Evolutionary conservation across 108 stramenopile species (phyloP), one percentile per base, ranked within the genome.

Genomic region (Aurantiochytrium sp.): DNA sequence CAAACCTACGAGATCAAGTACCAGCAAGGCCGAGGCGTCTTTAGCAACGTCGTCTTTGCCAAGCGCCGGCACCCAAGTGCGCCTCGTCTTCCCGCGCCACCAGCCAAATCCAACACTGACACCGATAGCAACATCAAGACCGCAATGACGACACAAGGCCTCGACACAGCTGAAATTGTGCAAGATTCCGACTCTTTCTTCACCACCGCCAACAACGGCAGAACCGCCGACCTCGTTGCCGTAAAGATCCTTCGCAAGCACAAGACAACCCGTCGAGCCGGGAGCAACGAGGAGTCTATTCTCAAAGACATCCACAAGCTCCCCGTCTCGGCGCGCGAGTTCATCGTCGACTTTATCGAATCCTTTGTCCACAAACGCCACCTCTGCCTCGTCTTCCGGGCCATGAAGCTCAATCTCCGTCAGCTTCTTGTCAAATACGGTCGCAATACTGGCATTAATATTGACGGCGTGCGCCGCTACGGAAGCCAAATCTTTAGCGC

Each of bases 241-340:
- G 91, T 99, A 59, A 99, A 99, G 91, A 92, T 97, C 60, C 97
- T 99, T 91, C 94, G 99, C 6, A 96, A 95, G 91, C 98, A 99
- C 89, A 98, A 99, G 60, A 96, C 95, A n/a, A 99, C 99, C 98
- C 95, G 96, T 58, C 98, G 97, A 90, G 96, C 96, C 6, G 97
- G 96, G 5, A 73, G 92, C 57, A 95, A 96, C 60, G 97, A 98
- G 91, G 91, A 96, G 58, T 91, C 91, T 12, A 53, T 94, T 16
- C 89, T 94, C 42, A 23, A 58, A 42, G 89, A 76, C 23, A 51
- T 95, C 19, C 57, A 89, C 14, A 92, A 43, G 49, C 58, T 51
- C 23, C 93, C 94, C 90, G 72, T 89, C 16, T 35, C 87, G 59
- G 60, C 87, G 89, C 59, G 89, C 64, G 64, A 88, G 49, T 88